A percentile compares a stretch with the other conserved stretches of the same genome.
phyloP scores from a whole-genome alignment of 192 early-diverging fungal genomes.

The Kappamyces sp. region DNA sequence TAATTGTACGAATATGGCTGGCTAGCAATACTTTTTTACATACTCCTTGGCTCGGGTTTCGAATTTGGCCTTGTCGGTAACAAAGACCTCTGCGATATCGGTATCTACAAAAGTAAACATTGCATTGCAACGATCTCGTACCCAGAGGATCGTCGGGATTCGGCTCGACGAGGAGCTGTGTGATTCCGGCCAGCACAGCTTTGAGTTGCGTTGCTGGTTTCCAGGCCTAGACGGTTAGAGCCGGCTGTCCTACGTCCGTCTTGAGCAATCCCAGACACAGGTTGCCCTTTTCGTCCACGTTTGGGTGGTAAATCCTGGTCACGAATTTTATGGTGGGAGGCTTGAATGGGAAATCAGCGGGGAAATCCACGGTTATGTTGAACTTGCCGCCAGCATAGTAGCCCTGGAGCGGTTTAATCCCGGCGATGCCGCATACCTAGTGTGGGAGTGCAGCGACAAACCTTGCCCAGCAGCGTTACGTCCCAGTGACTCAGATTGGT shows the following conservation, averaged over 20 bases:
- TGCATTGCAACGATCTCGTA: too few species aligned
- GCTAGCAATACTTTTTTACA: conserved; percentile 61
- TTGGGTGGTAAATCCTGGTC: conserved; percentile 80
- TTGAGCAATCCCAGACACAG: conserved; percentile 74
- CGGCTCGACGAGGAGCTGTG: conserved; percentile 61
- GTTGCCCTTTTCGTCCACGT: conserved; percentile 74
- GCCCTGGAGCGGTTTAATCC: conserved; percentile 1
- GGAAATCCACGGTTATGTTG: conserved; percentile 61
- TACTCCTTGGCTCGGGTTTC: conserved; percentile 67
- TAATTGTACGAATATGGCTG: too few species aligned
- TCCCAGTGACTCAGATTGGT: conserved; percentile 6
- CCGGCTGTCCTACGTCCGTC: conserved; percentile 45
- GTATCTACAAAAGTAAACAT: too few species aligned
- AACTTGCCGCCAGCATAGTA: conserved; percentile 61
- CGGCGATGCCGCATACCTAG: too few species aligned
- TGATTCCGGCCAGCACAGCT: conserved; percentile 62
- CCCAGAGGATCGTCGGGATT: conserved; percentile 81
- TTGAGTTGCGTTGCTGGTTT: conserved; percentile 71
- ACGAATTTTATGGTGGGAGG: conserved; percentile 71
- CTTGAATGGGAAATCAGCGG: conserved; percentile 66
- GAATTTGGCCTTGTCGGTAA: conserved; percentile 55
- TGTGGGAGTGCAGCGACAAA: too few species aligned
- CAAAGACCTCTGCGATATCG: conserved; percentile 68
- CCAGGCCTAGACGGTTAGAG: conserved; percentile 45
- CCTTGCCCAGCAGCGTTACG: background rate